phyloP scores from a whole-genome alignment of 2,329 filamentous ascomycete species.

The Alternaria dauci region DNA sequence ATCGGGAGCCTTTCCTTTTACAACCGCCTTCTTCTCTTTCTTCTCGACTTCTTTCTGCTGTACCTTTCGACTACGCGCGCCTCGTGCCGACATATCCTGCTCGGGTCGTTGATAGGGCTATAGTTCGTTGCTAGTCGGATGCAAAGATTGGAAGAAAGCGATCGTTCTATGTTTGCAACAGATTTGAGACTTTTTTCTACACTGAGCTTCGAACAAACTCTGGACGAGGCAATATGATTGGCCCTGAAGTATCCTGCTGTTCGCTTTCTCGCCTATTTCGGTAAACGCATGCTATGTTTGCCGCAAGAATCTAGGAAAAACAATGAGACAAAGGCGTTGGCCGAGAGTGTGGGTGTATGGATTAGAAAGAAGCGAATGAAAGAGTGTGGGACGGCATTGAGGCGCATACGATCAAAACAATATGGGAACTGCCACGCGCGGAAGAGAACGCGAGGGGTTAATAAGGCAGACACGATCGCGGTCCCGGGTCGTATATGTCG shows the following conservation, averaged over 20 bases:
- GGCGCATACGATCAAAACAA: conserved; percentile 3
- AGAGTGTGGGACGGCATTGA: conserved; percentile 16
- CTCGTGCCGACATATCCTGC: conserved; percentile 50
- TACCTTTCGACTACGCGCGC: conserved; percentile 52
- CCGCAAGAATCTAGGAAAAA: neutral
- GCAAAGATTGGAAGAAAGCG: neutral
- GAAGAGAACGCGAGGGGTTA: conserved; percentile 17
- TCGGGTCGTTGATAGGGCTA: neutral
- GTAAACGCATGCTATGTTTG: neutral
- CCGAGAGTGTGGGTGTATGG: neutral
- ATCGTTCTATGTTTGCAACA: neutral
- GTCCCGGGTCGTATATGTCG: conserved; percentile 39
- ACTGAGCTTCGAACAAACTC: neutral
- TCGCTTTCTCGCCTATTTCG: neutral
- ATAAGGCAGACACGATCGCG: conserved; percentile 25
- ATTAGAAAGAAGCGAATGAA: conserved; percentile 22
- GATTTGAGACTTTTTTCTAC: neutral
- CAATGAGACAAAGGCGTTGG: conserved; percentile 2
- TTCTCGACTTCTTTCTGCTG: conserved; percentile 52
- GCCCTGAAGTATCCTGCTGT: neutral
- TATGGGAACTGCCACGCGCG: conserved; percentile 9
- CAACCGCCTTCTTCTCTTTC: conserved; percentile 49
- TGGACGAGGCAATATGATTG: neutral
- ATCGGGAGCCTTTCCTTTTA: conserved; percentile 42
- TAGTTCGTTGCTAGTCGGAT: neutral